Percentiles rank a stretch among this genome's conserved stretches.
phyloP scores from a whole-genome alignment of 1,139 yeast genomes.

The Candida sanyaensis region DNA sequence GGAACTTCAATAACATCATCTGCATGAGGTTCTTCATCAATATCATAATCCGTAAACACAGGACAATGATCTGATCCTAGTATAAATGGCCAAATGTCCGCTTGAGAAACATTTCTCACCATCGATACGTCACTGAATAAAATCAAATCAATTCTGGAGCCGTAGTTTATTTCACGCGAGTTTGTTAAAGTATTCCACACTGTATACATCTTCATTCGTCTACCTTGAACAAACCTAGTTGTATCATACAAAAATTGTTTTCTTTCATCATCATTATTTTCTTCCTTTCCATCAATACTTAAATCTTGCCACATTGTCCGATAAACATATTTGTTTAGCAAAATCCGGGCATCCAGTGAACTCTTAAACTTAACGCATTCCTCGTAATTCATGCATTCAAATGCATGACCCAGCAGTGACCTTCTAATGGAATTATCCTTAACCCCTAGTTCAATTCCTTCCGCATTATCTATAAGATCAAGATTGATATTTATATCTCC shows the following conservation, averaged over 20 bases:
- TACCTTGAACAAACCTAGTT: slow-evolving; percentile 58
- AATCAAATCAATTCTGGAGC: slow-evolving; percentile 85
- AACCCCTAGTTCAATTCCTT: slow-evolving; percentile 50
- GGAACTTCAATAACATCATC: slow-evolving; percentile 8
- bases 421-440: slow-evolving; percentile 24
- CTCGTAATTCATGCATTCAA: slow-evolving; percentile 43
- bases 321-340: slow-evolving; percentile 42
- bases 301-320: slow-evolving; percentile 17
- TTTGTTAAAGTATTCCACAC: slow-evolving; percentile 88
- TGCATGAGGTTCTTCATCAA: slow-evolving; percentile 13
- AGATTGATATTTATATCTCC: slow-evolving; percentile 88
- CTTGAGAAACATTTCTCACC: slow-evolving; percentile 30
- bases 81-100: slow-evolving; percentile 69
- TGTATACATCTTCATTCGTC: slow-evolving; percentile 70
- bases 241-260: slow-evolving; percentile 58
- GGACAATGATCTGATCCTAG: slow-evolving; percentile 97
- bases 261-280: background rate
- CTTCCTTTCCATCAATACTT: slow-evolving; percentile 1
- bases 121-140: slow-evolving; percentile 13
- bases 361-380: slow-evolving; percentile 44
- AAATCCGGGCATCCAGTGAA: slow-evolving; percentile 41
- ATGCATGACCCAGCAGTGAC: slow-evolving; percentile 25
- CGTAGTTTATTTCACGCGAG: slow-evolving; percentile 81
- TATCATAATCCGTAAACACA: slow-evolving; percentile 65
- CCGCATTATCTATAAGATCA: slow-evolving; percentile 84